Conservation (phyloP, 1,284 basidiomycete species). For the Ustilago curta region DNA sequence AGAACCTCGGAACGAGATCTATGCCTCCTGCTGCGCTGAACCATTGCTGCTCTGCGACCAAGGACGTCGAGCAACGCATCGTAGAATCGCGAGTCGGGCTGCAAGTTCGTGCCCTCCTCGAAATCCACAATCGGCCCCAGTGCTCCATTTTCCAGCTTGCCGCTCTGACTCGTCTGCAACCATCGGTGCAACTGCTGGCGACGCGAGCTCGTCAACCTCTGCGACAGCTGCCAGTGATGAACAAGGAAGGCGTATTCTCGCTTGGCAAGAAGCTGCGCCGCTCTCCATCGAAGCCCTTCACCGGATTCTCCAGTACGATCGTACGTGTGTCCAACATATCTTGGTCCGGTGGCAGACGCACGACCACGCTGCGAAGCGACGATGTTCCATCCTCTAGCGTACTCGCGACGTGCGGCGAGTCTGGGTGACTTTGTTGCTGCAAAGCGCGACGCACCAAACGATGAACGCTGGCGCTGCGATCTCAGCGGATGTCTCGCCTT, state of each 20-base stretch:
- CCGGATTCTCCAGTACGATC: conserved; percentile 13
- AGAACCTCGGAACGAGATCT: conserved; percentile 19
- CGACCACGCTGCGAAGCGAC: conserved; percentile 25
- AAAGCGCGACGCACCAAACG: background rate
- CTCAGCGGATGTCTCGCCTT: conserved; percentile 2
- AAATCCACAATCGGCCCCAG: background rate
- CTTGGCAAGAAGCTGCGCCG: conserved; percentile 27
- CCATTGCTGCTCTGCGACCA: conserved; percentile 38
- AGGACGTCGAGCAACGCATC: conserved; percentile 39
- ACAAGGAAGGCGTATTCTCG: conserved; percentile 36
- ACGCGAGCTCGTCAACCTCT: conserved; percentile 14
- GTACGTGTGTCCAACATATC: background rate
- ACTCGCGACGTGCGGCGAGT: conserved; percentile 6
- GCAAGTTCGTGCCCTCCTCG: background rate
- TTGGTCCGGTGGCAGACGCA: background rate
- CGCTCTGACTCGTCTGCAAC: conserved; percentile 2
- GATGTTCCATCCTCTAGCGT: conserved; percentile 39
- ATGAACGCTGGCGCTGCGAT: conserved; percentile 1
- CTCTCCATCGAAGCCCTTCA: conserved; percentile 35
- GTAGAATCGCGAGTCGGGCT: conserved; percentile 40
- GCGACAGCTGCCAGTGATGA: conserved; percentile 30
- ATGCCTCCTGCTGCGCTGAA: conserved; percentile 24
- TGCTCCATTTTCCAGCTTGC: background rate
- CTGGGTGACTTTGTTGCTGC: background rate
- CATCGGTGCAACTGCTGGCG: conserved; percentile 16